Evolutionary conservation across 2,329 filamentous ascomycete genomes (phyloP), one percentile per base, ranked within the genome.

Genomic region (Alternaria consortialis): DNA sequence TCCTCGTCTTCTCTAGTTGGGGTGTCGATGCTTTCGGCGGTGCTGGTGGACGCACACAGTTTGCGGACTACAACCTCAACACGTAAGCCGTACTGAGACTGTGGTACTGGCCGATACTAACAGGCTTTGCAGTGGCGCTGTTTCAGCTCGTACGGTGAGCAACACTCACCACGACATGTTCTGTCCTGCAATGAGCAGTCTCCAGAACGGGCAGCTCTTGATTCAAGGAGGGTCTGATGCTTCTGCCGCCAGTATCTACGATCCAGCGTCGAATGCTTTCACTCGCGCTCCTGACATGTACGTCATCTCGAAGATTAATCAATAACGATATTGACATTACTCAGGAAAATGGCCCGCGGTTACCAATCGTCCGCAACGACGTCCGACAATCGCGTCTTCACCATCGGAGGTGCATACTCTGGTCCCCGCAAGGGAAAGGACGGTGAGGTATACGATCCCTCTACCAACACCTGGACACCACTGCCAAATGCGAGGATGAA

Each of bases 121-220:
- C 25, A 29, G 15, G 4, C 9, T 34, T 12, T 17, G 17, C n/a
- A 72, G 69, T 60, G 67, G 67, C 9, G 62, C 59, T 15, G 66
- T 73, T 4, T 71, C 69, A 7, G 60, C 66, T 34, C 66, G 66
- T 7, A 72, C 69, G 5, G 63, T 73, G 12, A 60, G 61, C 56
- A 71, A 73, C 27, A 73, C 70, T 17, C 59, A 69, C 11, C 70
- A 73, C 27, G 70, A 73, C 39, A 73, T 73, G 70, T 73, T 73
- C 34, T 73, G 70, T 43, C 70, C 70, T 5, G 70, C 64, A 39
- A 70, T 73, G 29, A 73, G 69, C 56, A 67, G 63, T 57, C 60
- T 71, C 7, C 60, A 69, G 42, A 66, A 71, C 23, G 70, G 70
- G 4, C 63, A 67, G 12, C 63, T 73, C 43, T 46, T 71, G 25